Percentiles rank a stretch among this genome's conserved stretches.
phyloP scores from a whole-genome alignment of 176 grass and related monocot genomes.

The Triticum monococcum region DNA sequence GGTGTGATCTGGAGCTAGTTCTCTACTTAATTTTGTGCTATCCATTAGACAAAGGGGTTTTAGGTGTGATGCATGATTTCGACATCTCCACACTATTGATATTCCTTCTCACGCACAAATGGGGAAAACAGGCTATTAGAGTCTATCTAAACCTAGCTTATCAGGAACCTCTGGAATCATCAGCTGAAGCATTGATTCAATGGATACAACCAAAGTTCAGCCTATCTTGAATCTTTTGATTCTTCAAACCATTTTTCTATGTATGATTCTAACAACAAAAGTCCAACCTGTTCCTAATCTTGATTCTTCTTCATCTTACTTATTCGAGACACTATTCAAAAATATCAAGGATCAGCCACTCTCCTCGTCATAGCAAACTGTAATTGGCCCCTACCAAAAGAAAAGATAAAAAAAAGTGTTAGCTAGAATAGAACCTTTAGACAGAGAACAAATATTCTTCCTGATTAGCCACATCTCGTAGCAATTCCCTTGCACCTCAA shows the following conservation, averaged over 20 bases:
- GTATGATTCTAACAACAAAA: too few relatives aligned
- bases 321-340: background rate
- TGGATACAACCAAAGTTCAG: too few relatives aligned
- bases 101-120: background rate
- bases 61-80: background rate
- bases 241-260: too few relatives aligned
- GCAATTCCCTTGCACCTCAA: background rate
- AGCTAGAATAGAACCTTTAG: background rate
- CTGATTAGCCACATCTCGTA: background rate
- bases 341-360: background rate
- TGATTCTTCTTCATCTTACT: background rate
- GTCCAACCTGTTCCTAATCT: too few relatives aligned
- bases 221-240: too few relatives aligned
- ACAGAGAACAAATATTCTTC: slow-evolving; percentile 12
- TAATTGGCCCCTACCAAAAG: slow-evolving; percentile 17
- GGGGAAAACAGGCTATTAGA: background rate
- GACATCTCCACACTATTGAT: too few relatives aligned
- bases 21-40: background rate
- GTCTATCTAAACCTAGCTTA: background rate
- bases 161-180: background rate
- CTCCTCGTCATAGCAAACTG: background rate
- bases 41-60: background rate
- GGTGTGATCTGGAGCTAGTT: background rate
- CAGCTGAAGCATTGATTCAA: background rate
- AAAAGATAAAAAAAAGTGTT: background rate